Conservation (phyloP, 1,284 basidiomycete species). For the Chondrostereum purpureum region DNA sequence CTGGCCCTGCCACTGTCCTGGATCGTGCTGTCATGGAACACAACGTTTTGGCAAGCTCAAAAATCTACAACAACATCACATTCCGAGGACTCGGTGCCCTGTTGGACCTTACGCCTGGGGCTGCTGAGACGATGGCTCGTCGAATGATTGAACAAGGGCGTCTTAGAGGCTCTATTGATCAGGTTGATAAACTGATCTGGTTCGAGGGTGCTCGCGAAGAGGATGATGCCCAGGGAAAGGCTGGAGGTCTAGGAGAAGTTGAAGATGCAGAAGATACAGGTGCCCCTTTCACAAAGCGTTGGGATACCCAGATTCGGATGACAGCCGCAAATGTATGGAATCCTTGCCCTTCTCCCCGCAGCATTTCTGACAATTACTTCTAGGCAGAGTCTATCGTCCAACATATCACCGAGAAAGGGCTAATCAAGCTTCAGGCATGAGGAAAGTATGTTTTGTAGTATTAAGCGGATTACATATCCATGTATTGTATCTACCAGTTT, state of each 20-base stretch:
- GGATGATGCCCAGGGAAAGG: slow-evolving; percentile 86
- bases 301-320: slow-evolving; percentile 85
- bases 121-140: slow-evolving; percentile 89
- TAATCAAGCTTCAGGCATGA: slow-evolving; percentile 35
- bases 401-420: slow-evolving; percentile 62
- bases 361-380: slow-evolving; percentile 3
- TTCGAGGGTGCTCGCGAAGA: slow-evolving; percentile 80
- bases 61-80: slow-evolving; percentile 93
- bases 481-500: slow-evolving; percentile 11
- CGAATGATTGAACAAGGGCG: slow-evolving; percentile 96
- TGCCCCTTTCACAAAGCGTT: slow-evolving; percentile 82
- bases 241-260: slow-evolving; percentile 84
- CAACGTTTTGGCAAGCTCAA: slow-evolving; percentile 91
- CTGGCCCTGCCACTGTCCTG: slow-evolving; percentile 89
- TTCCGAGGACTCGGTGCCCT: slow-evolving; percentile 83
- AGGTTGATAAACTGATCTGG: slow-evolving; percentile 89
- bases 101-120: slow-evolving; percentile 78
- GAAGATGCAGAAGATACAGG: slow-evolving; percentile 84
- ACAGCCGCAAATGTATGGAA: slow-evolving; percentile 76
- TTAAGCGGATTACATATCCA: too few relatives aligned
- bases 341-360: slow-evolving; percentile 2
- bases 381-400: slow-evolving; percentile 81
- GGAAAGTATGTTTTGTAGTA: too few relatives aligned
- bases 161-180: slow-evolving; percentile 86
- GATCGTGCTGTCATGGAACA: slow-evolving; percentile 98